phyloP scores from a whole-genome alignment of 257 asterid genomes.

The Penstemon newberryi region DNA sequence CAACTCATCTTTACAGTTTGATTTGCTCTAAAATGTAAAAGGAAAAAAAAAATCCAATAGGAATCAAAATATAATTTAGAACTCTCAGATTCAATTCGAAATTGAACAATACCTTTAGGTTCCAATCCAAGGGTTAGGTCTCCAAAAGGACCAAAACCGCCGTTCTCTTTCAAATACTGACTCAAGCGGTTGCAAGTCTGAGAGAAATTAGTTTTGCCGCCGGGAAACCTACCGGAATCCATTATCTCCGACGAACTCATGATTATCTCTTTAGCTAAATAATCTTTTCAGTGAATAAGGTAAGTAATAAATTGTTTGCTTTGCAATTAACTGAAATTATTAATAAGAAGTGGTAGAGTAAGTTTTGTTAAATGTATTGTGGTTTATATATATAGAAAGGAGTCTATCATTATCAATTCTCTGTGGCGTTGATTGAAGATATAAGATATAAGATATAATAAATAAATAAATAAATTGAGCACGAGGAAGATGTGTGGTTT shows the following conservation, averaged over 20 bases:
- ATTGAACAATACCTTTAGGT: constrained; percentile 38
- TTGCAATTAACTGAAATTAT: no score
- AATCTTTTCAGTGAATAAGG: neutral
- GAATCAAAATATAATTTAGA: constrained; percentile 17
- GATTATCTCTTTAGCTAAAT: neutral
- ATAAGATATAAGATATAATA: neutral
- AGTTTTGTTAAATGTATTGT: neutral
- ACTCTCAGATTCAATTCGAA: neutral
- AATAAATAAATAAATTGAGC: constrained; percentile 26
- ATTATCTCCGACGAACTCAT: constrained; percentile 54
- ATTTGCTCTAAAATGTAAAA: neutral
- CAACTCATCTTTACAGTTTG: neutral
- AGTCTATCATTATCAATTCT: neutral
- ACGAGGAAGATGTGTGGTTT: constrained; percentile 61
- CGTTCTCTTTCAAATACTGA: constrained; percentile 75
- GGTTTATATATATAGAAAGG: neutral
- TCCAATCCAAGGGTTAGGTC: constrained; percentile 66
- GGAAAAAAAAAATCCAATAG: neutral
- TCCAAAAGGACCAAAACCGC: constrained; percentile 42
- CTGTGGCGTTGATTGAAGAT: constrained; percentile 5
- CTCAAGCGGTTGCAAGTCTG: constrained; percentile 70
- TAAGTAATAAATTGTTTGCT: neutral
- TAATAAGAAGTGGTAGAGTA: no score
- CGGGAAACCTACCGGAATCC: constrained; percentile 51
- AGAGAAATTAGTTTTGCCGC: constrained; percentile 62